Base-by-base conservation (phyloP, 2,329 filamentous ascomycete species). In the Talaromyces funiculosus region DNA sequence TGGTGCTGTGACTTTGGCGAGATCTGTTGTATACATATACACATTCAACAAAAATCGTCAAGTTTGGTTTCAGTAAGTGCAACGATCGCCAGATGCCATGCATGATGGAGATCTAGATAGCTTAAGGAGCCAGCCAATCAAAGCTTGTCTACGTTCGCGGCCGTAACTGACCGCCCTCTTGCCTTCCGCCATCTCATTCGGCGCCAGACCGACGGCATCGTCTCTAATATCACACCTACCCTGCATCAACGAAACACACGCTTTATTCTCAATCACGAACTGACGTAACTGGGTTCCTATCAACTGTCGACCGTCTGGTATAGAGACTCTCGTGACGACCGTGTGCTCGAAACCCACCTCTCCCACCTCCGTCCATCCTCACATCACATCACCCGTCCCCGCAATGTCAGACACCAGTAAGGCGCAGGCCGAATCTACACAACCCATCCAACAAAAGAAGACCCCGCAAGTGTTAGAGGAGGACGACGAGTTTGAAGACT, bases 401-500 rank as follows among this genome's bases (percentile, higher is more conserved):
- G 74, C 57, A 63, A 84, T 84, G 81, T 82, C 82, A 62, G 73
- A 71, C 63, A 68, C 69, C 38, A 57, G 43, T 61, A 67, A 75
- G 62, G 70, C 68, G 63, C 74, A 72, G 69, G 71, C 65, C 59
- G 72, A 77, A 61, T 61, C 71, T 60, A 68, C 74, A 57, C 70
- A 76, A 73, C 80, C 78, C 71, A 79, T 82, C 67, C 79, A 81
- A 66, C 59, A 61, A 35, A 80, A 85, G 70, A 80, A 86, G 72
- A 88, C 89, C 75, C 81, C 85, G 61, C 80, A 87, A 35, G 84
- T 89, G 61, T 83, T 97, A 29, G 94, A 96, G 76, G 94, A 99
- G 75, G 94, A 99, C 72, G 94, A 99, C 76, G 94, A 99, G 80
- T 99, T 99, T 71, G 94, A 99, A 75, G 94, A 99, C 76, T 99